phyloP scores from a whole-genome alignment of 768 basidiomycete genomes.

The Boletus speciosus region DNA sequence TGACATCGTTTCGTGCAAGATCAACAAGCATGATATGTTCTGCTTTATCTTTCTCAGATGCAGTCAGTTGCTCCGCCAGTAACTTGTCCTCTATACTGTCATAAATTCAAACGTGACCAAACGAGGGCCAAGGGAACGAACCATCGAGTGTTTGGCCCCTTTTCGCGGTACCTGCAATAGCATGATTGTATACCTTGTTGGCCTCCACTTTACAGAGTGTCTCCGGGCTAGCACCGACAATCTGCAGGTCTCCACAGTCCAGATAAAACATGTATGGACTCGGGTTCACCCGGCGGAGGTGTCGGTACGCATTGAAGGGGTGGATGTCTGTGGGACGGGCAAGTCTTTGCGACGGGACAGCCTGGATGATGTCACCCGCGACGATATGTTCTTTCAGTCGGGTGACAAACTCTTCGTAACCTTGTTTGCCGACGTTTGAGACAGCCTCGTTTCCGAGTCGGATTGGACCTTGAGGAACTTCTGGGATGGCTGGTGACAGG shows the following conservation, averaged over 20 bases:
- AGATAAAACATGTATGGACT: slow-evolving; percentile 99
- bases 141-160: slow-evolving; percentile 85
- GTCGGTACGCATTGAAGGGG: slow-evolving; percentile 96
- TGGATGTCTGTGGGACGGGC: slow-evolving; percentile 82
- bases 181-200: slow-evolving; percentile 94
- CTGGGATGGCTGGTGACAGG: slow-evolving; percentile 48
- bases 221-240: slow-evolving; percentile 98
- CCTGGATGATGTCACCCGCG: slow-evolving; percentile 97
- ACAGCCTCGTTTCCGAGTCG: slow-evolving; percentile 63
- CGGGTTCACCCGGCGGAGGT: slow-evolving; percentile 91
- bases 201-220: slow-evolving; percentile 93
- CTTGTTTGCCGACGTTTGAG: slow-evolving; percentile 91
- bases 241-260: slow-evolving; percentile 87
- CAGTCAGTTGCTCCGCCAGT: slow-evolving; percentile 67
- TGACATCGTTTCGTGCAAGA: slow-evolving; percentile 96
- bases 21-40: slow-evolving; percentile 99
- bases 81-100: slow-evolving; percentile 77
- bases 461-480: slow-evolving; percentile 62
- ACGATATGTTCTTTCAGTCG: slow-evolving; percentile 91
- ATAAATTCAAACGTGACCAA: slow-evolving; percentile 5
- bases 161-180: slow-evolving; percentile 92
- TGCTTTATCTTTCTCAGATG: slow-evolving; percentile 92
- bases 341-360: slow-evolving; percentile 92
- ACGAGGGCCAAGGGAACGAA: slow-evolving; percentile 33
- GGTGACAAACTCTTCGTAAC: slow-evolving; percentile 90